Base-by-base conservation (phyloP, 257 asterid species). In the Handroanthus guayacan region DNA sequence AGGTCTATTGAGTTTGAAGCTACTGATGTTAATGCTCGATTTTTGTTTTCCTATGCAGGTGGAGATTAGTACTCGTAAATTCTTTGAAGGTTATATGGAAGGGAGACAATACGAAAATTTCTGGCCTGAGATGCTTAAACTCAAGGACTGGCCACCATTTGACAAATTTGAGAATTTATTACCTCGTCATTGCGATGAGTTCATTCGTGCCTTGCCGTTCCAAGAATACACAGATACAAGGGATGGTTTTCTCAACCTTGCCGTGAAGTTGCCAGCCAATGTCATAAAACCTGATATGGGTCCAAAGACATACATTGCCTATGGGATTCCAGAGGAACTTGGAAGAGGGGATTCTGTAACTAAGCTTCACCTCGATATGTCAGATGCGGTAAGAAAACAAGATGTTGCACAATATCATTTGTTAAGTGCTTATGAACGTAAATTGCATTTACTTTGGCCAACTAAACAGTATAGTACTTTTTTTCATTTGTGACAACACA, bases 41-140 rank as follows among this genome's bases (percentile, higher is more conserved):
- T 51, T 62, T 37, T 68, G 65, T 12, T 57, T 39, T 48, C 41
- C 48, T 71, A 56, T 52, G 65, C 86, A 95, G 99, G 97, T 91
- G 79, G 92, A 85, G 77, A 86, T 95, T 41, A 82, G 69, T 68
- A 89, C 98, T 13, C 91, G 71, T 6, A 70, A 85, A 54, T 95
- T 95, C 87, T 92, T 95, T 76, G 84, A 82, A 81, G 99, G 99
- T 50, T 95, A 95, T 74, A 78, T 47, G 0, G 90, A 87, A 51
- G 99, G 99, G 75, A 87, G 97, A 78, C 82, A 62, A 62, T 95
- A 95, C 55, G 75, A 18, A 44, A 91, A 92, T 75, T 85, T 81
- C 74, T 95, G 98, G 98, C 99, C 99, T 2, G 98, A 89, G 87
- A 95, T 95, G 99, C 97, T 95, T 76, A 95, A 95, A 85, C 97